phyloP scores from a whole-genome alignment of 108 stramenopile species.

The Mediolabrus comicus region DNA sequence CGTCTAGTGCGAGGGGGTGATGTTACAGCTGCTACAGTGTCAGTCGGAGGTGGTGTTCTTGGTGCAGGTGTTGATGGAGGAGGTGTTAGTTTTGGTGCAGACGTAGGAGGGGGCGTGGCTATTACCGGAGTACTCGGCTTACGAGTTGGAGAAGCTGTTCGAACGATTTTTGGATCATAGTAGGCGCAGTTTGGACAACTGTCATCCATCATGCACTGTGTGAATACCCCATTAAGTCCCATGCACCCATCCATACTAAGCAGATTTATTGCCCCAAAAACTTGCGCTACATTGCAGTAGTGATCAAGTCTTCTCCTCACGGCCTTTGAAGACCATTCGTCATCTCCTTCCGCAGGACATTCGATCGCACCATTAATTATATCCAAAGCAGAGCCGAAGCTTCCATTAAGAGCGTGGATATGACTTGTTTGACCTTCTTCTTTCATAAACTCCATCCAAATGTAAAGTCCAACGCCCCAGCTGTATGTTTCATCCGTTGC shows the following conservation, averaged over 20 bases:
- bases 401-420: constrained; percentile 24
- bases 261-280: constrained; percentile 17
- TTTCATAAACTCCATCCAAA: constrained; percentile 32
- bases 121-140: background rate
- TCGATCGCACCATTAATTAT: constrained; percentile 26
- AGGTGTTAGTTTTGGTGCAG: background rate
- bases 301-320: constrained; percentile 18
- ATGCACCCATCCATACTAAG: constrained; percentile 23
- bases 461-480: constrained; percentile 24
- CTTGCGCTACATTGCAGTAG: constrained; percentile 26
- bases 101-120: background rate
- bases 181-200: constrained; percentile 17
- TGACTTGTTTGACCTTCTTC: constrained; percentile 31
- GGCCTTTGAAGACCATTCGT: constrained; percentile 9
- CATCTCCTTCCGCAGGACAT: constrained; percentile 17
- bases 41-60: background rate
- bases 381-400: constrained; percentile 11
- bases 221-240: constrained; percentile 14
- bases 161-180: constrained; percentile 1
- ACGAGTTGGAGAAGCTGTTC: background rate
- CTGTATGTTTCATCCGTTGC: constrained; percentile 12
- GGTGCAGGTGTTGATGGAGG: background rate
- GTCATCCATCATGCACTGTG: constrained; percentile 13
- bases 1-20: background rate
- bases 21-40: background rate